Percentiles rank a stretch among this genome's conserved stretches.
Conservation (phyloP, 2,329 filamentous ascomycete genomes). For the Amesomyces nigricolor region DNA sequence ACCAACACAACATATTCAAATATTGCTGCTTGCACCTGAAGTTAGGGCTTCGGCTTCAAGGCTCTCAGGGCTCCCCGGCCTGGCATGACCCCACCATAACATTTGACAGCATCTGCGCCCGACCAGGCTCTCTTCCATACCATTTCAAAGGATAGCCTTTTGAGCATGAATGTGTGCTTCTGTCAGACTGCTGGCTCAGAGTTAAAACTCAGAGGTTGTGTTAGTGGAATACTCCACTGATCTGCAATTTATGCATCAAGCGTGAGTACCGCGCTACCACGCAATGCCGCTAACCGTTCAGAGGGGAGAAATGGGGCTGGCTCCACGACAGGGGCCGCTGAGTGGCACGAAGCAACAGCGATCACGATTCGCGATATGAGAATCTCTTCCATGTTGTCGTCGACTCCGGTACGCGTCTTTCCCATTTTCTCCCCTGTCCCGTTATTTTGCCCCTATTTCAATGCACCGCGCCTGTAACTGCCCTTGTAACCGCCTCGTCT, state of each 20-base stretch:
- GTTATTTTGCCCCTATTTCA: conserved; percentile 7
- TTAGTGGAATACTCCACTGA: conserved; percentile 14
- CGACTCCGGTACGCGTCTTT: conserved; percentile 27
- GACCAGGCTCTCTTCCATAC: too few relatives aligned
- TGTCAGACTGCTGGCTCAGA: not conserved
- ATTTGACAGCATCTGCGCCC: too few relatives aligned
- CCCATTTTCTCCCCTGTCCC: conserved; percentile 14
- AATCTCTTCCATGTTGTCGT: conserved; percentile 18
- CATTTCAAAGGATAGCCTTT: too few relatives aligned
- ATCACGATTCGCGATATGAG: conserved; percentile 17
- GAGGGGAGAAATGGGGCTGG: conserved; percentile 11
- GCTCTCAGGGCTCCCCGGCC: too few relatives aligned
- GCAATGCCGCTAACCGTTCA: conserved; percentile 22
- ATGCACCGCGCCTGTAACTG: conserved; percentile 1
- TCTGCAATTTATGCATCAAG: not conserved
- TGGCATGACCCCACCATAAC: too few relatives aligned
- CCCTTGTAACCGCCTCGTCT: not conserved
- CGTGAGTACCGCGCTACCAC: conserved; percentile 21
- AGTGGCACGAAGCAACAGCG: conserved; percentile 18
- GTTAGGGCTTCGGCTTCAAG: too few relatives aligned
- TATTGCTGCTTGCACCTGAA: too few relatives aligned
- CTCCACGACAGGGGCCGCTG: conserved; percentile 15
- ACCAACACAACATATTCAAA: too few relatives aligned
- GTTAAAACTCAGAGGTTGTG: not conserved
- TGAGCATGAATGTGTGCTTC: too few relatives aligned